phyloP scores from a whole-genome alignment of 2,329 filamentous ascomycete species.

The Neofusicoccum laricinum region DNA sequence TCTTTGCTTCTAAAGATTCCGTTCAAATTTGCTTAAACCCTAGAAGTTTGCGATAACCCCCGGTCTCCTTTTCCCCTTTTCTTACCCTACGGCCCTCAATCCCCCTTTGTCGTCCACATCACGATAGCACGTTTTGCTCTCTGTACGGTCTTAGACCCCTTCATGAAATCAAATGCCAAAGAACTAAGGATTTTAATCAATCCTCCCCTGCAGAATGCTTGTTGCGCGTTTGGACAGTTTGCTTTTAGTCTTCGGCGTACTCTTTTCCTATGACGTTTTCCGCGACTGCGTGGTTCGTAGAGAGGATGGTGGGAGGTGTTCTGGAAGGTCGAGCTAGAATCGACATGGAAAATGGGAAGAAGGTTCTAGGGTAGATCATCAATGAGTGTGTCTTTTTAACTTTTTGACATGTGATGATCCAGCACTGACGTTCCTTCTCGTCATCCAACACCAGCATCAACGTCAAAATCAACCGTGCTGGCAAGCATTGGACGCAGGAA shows the following conservation, averaged over 20 bases:
- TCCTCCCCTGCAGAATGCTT: background rate
- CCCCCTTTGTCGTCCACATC: slow-evolving; percentile 16
- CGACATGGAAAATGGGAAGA: background rate
- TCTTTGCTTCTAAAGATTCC: slow-evolving; percentile 18
- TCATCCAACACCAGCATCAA: too few relatives aligned
- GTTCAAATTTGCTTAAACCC: slow-evolving; percentile 18
- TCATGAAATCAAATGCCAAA: slow-evolving; percentile 18
- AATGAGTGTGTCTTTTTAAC: background rate
- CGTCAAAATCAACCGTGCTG: too few relatives aligned
- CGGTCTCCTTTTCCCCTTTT: slow-evolving; percentile 7
- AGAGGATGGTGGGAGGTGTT: background rate
- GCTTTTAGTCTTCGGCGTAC: background rate
- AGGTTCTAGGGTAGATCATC: background rate
- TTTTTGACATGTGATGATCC: background rate
- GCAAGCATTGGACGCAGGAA: too few relatives aligned
- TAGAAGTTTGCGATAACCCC: slow-evolving; percentile 17
- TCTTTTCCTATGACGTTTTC: background rate
- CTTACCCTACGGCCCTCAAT: slow-evolving; percentile 11
- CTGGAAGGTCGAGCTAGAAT: background rate
- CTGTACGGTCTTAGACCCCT: slow-evolving; percentile 15
- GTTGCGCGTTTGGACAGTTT: background rate
- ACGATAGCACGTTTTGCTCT: slow-evolving; percentile 17
- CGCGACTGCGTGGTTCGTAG: background rate
- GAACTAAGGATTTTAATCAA: slow-evolving; percentile 11
- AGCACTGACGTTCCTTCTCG: background rate